Conservation (phyloP, 306 rosid genomes). For the Sindora glabra region DNA sequence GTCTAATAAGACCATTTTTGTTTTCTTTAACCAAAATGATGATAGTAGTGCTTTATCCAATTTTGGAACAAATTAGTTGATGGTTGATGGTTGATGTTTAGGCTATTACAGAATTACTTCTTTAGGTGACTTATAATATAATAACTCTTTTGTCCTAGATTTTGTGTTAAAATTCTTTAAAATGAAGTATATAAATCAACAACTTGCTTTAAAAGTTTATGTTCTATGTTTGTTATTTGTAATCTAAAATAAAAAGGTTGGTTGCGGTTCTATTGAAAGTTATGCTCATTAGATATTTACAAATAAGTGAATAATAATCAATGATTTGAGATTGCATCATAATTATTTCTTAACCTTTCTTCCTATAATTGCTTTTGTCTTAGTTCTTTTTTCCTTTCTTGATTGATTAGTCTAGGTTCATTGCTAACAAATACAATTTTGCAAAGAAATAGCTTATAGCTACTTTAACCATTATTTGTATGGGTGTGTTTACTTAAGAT, state of each 20-base stretch:
- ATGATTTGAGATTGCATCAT: neutral
- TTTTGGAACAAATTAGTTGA: conserved; percentile 62
- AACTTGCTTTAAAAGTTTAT: neutral
- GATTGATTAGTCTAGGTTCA: conserved; percentile 52
- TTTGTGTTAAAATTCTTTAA: neutral
- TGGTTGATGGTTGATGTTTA: conserved; percentile 93
- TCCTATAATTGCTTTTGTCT: neutral
- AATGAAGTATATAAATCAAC: neutral
- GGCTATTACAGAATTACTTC: conserved; percentile 95
- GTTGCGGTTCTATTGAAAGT: neutral
- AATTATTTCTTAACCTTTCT: neutral
- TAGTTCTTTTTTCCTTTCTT: neutral
- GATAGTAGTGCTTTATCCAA: conserved; percentile 45
- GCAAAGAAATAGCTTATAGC: conserved; percentile 54
- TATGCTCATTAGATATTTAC: neutral
- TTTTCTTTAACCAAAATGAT: conserved; percentile 38
- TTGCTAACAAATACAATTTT: conserved; percentile 76
- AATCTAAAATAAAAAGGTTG: too few species aligned
- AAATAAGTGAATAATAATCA: neutral
- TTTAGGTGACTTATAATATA: conserved; percentile 54
- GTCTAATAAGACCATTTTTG: conserved; percentile 38
- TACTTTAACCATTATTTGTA: conserved; percentile 66
- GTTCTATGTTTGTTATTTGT: too few species aligned
- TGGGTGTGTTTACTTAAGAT: conserved; percentile 66
- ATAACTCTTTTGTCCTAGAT: conserved; percentile 1